Evolutionary conservation across 1,284 basidiomycete species (phyloP).

Genomic region (Inonotus obliquus): DNA sequence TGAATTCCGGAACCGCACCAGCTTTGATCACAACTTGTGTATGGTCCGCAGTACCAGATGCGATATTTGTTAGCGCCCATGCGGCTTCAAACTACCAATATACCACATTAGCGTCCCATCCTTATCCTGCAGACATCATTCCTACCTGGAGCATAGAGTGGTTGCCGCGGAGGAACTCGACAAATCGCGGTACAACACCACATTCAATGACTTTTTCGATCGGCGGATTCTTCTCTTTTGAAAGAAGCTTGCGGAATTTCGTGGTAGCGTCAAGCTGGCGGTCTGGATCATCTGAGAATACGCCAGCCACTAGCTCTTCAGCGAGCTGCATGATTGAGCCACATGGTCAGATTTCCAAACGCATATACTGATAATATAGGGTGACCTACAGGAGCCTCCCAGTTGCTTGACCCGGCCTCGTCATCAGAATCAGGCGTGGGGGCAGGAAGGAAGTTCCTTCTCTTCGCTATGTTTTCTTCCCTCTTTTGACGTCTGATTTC

Average conservation of each 20-base stretch:
- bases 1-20: slow-evolving; percentile 96
- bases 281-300: slow-evolving; percentile 90
- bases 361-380: slow-evolving; percentile 18
- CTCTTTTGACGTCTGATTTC: slow-evolving; percentile 96
- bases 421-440: slow-evolving; percentile 81
- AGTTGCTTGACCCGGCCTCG: slow-evolving; percentile 62
- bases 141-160: slow-evolving; percentile 94
- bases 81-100: slow-evolving; percentile 90
- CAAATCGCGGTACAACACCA: slow-evolving; percentile 95
- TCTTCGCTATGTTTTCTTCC: slow-evolving; percentile 95
- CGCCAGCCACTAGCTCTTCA: slow-evolving; percentile 89
- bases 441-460: slow-evolving; percentile 84
- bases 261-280: slow-evolving; percentile 92
- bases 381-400: slow-evolving; percentile 71
- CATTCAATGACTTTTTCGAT: slow-evolving; percentile 99
- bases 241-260: slow-evolving; percentile 96
- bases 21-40: slow-evolving; percentile 97
- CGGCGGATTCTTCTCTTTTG: slow-evolving; percentile 99
- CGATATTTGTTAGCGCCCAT: slow-evolving; percentile 99
- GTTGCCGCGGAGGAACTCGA: slow-evolving; percentile 85
- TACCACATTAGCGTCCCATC: background rate
- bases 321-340: slow-evolving; percentile 53
- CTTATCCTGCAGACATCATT: slow-evolving; percentile 5
- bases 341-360: slow-evolving; percentile 18
- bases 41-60: slow-evolving; percentile 97